Evolutionary conservation across 768 basidiomycete genomes (phyloP).

Genomic region (Boletus speciosus): DNA sequence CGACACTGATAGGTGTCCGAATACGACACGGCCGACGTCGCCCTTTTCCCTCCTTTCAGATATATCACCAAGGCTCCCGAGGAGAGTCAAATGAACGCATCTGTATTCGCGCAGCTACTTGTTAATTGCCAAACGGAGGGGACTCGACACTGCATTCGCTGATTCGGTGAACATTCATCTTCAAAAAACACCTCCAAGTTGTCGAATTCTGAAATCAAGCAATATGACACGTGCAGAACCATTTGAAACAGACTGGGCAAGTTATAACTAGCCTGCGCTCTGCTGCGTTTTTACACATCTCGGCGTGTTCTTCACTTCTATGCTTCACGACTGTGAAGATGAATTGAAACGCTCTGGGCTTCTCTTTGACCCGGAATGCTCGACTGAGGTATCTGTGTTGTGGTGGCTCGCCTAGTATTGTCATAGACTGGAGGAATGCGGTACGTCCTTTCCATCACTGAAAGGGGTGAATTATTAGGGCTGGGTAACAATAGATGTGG

Average conservation of each 20-base stretch:
- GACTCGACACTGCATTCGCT: not conserved
- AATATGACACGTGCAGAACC: too few species aligned
- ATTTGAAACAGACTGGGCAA: not conserved
- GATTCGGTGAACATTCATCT: too few species aligned
- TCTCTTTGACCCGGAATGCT: constrained; percentile 4
- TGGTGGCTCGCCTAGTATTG: not conserved
- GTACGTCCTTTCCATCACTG: not conserved
- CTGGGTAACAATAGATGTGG: not conserved
- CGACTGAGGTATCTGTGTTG: constrained; percentile 5
- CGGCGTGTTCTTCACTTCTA: not conserved
- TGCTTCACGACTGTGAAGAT: not conserved
- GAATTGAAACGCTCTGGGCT: not conserved
- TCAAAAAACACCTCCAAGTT: too few species aligned
- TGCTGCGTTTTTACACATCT: constrained; percentile 2
- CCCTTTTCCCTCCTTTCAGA: not conserved
- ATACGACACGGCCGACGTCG: not conserved
- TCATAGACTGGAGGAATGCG: constrained; percentile 6
- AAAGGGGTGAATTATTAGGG: not conserved
- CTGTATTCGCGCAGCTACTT: not conserved
- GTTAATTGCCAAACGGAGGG: too few species aligned
- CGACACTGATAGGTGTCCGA: not conserved
- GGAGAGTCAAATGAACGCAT: too few species aligned
- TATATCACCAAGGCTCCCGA: not conserved
- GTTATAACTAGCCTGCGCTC: constrained; percentile 5
- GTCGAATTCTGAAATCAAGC: too few species aligned